phyloP scores from a whole-genome alignment of 805 yeast species.

The Teunomyces panamensis region DNA sequence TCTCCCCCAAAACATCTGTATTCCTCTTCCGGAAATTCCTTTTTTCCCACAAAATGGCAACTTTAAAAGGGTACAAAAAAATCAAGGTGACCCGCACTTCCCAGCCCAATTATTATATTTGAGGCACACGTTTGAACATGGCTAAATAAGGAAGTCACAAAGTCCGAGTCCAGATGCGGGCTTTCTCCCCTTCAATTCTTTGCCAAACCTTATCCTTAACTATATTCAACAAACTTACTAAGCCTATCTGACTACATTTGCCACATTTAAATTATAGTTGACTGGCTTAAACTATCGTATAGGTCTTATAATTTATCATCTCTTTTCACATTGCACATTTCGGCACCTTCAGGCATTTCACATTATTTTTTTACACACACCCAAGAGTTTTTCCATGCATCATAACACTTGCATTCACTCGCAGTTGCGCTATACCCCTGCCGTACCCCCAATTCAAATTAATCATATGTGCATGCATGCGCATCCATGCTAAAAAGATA shows the following conservation, averaged over 20 bases:
- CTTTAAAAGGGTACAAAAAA: background rate
- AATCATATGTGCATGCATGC: background rate
- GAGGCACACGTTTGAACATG: background rate
- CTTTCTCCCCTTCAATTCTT: background rate
- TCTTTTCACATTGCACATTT: background rate
- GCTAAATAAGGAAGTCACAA: background rate
- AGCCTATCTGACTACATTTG: background rate
- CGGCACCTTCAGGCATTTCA: background rate
- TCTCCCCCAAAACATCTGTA: background rate
- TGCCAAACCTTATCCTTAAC: background rate
- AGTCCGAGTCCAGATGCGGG: background rate
- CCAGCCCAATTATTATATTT: background rate
- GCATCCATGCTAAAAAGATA: background rate
- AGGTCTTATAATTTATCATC: background rate
- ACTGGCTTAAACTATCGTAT: background rate
- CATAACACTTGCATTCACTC: background rate
- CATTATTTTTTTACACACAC: background rate
- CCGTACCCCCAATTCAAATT: background rate
- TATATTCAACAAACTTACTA: background rate
- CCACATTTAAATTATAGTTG: background rate
- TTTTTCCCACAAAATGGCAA: background rate
- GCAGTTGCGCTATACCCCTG: background rate
- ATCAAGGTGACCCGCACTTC: background rate
- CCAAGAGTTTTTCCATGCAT: background rate
- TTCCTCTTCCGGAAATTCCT: background rate